Percentiles rank a stretch among this genome's conserved stretches.
phyloP scores from a whole-genome alignment of 106 monocot species.

The Dioscorea alata region DNA sequence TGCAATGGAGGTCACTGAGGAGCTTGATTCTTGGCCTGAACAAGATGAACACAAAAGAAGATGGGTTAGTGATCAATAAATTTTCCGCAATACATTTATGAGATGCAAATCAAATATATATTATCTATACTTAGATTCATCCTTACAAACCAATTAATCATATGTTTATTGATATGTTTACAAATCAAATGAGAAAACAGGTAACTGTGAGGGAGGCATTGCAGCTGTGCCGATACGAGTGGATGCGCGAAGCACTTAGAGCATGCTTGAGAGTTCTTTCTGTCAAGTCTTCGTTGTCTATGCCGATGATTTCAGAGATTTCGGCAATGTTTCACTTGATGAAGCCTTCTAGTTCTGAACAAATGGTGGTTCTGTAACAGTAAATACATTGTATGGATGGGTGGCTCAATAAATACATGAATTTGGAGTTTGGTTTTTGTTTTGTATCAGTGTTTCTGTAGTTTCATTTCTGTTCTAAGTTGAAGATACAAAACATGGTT shows the following conservation, averaged over 20 bases:
- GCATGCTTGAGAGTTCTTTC: conserved; percentile 18
- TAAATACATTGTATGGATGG: too few species aligned
- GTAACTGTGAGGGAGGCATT: conserved; percentile 42
- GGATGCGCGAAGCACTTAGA: conserved; percentile 69
- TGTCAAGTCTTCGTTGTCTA: not conserved
- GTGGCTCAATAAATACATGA: too few species aligned
- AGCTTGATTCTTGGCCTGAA: conserved; percentile 68
- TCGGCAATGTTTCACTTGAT: not conserved
- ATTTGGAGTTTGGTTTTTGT: too few species aligned
- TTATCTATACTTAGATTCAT: too few species aligned
- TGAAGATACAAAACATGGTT: too few species aligned
- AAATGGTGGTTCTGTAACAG: not conserved
- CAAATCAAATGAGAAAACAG: conserved; percentile 10
- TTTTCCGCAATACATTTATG: too few species aligned
- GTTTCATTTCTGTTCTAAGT: too few species aligned
- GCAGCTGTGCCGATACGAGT: conserved; percentile 60
- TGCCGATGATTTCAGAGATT: conserved; percentile 6
- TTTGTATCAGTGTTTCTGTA: too few species aligned
- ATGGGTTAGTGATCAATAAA: conserved; percentile 37
- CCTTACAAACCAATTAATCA: too few species aligned
- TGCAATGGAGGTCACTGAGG: conserved; percentile 61
- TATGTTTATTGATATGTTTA: too few species aligned
- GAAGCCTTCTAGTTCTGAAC: not conserved
- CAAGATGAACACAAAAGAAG: conserved; percentile 36
- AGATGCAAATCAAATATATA: too few species aligned